A percentile compares a stretch with the other conserved stretches of the same genome.
These are phyloP conservation scores for Oligophagozyma castellii DNA, from an alignment of 1,139 yeast genomes.

Conservation along the genomic window DNA sequence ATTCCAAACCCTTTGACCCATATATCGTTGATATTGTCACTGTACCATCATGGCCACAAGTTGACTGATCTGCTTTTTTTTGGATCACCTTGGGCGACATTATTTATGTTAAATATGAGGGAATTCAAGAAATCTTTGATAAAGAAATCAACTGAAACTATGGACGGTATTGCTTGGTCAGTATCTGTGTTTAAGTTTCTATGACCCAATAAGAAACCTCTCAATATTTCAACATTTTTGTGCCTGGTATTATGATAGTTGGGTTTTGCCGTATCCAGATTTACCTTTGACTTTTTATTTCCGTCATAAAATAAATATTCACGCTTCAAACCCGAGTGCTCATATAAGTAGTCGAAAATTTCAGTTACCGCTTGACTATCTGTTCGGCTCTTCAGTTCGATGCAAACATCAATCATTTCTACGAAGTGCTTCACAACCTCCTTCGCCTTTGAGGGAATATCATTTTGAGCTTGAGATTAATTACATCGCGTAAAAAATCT, in stretches of 20 bases:
- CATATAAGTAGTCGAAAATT: slow-evolving; percentile 20
- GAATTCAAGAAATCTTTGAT: no score
- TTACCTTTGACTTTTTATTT: slow-evolving; percentile 12
- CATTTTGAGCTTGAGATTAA: no score
- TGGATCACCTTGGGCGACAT: no score
- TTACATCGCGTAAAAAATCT: no score
- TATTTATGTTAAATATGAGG: no score
- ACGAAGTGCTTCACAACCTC: slow-evolving; percentile 13
- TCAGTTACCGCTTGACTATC: no score
- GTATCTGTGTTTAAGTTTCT: no score
- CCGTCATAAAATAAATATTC: slow-evolving; percentile 17
- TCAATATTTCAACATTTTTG: slow-evolving; percentile 33
- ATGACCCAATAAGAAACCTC: slow-evolving; percentile 28
- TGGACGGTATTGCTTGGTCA: no score
- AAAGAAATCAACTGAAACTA: no score
- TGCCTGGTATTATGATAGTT: slow-evolving; percentile 19
- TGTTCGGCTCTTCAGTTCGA: no score
- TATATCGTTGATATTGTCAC: slow-evolving; percentile 65
- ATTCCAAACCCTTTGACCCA: slow-evolving; percentile 85
- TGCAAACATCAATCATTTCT: slow-evolving; percentile 14
- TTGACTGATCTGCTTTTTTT: slow-evolving; percentile 6
- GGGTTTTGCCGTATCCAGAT: slow-evolving; percentile 4
- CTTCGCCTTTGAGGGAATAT: slow-evolving; percentile 12
- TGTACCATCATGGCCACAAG: slow-evolving; percentile 8
- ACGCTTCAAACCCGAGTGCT: slow-evolving; percentile 18